Evolutionary conservation across 2,329 filamentous ascomycete species (phyloP).

Genomic region (Trichoderma koningii): DNA sequence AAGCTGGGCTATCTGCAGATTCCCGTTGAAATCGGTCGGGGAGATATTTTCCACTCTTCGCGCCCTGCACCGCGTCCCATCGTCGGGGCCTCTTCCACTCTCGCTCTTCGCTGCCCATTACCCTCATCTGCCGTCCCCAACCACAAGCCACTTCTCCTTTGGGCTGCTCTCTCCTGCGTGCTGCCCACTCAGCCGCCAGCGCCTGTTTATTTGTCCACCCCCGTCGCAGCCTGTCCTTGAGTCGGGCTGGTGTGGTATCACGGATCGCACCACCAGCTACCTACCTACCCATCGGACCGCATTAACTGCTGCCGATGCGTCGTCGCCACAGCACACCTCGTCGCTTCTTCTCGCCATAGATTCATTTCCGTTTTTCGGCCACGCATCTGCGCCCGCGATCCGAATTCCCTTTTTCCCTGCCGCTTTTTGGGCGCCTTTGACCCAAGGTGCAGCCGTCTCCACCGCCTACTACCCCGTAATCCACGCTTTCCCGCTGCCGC

Average conservation of each 20-base stretch:
- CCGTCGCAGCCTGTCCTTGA: slow-evolving; percentile 28
- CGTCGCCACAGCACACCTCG: slow-evolving; percentile 31
- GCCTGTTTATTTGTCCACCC: slow-evolving; percentile 29
- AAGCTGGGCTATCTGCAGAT: slow-evolving; percentile 20
- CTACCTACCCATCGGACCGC: slow-evolving; percentile 16
- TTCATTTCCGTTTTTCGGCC: slow-evolving; percentile 24
- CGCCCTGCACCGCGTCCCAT: slow-evolving; percentile 20
- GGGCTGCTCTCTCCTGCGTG: slow-evolving; percentile 13
- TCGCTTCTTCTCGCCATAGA: slow-evolving; percentile 31
- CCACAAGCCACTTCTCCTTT: slow-evolving; percentile 6
- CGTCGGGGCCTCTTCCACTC: neutral
- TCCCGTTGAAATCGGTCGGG: slow-evolving; percentile 9
- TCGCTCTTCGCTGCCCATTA: neutral
- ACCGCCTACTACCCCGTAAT: slow-evolving; percentile 29
- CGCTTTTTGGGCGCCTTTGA: slow-evolving; percentile 2
- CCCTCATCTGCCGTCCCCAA: slow-evolving; percentile 5
- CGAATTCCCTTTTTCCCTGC: neutral
- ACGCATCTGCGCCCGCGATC: slow-evolving; percentile 23
- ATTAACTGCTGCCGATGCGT: slow-evolving; percentile 35
- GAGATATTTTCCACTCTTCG: slow-evolving; percentile 22
- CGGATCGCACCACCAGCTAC: slow-evolving; percentile 26
- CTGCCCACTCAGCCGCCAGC: slow-evolving; percentile 17
- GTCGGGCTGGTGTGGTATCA: slow-evolving; percentile 28
- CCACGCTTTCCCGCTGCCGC: slow-evolving; percentile 22
- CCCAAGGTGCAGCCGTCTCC: slow-evolving; percentile 8